phyloP scores from a whole-genome alignment of 768 basidiomycete genomes.

The Mycena vulgaris region DNA sequence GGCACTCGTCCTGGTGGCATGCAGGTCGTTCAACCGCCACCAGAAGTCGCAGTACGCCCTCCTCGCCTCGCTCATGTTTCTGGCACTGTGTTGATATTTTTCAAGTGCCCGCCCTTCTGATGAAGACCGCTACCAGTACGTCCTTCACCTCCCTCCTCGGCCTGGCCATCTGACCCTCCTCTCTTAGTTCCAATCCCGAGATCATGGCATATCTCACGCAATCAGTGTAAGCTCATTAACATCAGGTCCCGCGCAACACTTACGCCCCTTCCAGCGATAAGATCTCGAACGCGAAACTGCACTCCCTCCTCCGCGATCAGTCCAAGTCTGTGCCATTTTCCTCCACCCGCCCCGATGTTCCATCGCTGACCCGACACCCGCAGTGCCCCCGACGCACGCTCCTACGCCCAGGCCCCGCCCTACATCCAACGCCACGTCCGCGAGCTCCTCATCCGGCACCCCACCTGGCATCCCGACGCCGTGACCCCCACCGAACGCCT shows the following conservation, averaged over 20 bases:
- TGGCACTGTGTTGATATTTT: background rate
- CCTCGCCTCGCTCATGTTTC: background rate
- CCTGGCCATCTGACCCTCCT: background rate
- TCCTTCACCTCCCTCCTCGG: background rate
- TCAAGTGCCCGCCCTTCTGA: constrained; percentile 12
- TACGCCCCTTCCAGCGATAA: background rate
- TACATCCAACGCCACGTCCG: constrained; percentile 8
- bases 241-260: background rate
- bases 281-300: background rate
- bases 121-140: constrained; percentile 13
- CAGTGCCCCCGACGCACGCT: background rate
- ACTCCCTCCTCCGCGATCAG: background rate
- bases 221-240: background rate
- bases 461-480: constrained; percentile 11
- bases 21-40: background rate
- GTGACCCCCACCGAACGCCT: constrained; percentile 9
- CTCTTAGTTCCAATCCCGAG: background rate
- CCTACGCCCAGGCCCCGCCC: background rate
- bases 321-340: constrained; percentile 1
- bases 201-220: background rate
- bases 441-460: background rate
- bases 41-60: background rate
- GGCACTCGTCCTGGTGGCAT: background rate
- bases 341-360: background rate
- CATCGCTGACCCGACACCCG: background rate